Conservation (phyloP, 208 protist genomes). For the Tetramitus jugosus region DNA sequence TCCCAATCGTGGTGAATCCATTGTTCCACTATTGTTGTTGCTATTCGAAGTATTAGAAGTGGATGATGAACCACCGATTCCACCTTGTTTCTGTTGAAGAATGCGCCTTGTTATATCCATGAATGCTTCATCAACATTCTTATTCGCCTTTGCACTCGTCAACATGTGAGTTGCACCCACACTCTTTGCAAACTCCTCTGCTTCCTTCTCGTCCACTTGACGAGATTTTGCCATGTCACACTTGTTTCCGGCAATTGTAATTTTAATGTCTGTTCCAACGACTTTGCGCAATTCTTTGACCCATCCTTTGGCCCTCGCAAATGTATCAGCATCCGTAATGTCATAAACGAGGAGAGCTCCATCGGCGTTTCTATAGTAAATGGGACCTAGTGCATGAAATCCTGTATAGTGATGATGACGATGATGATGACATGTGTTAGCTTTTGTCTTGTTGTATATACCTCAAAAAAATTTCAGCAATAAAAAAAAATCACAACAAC, state of each 20-base stretch:
- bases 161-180: conserved; percentile 53
- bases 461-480: not conserved
- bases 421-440: no score
- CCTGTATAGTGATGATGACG: not conserved
- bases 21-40: not conserved
- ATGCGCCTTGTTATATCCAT: conserved; percentile 40
- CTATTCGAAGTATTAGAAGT: not conserved
- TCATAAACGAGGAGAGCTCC: conserved; percentile 88
- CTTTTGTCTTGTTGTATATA: not conserved
- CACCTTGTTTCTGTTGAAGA: conserved; percentile 7
- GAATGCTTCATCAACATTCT: conserved; percentile 57
- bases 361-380: conserved; percentile 78
- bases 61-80: not conserved
- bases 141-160: conserved; percentile 58
- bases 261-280: conserved; percentile 60
- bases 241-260: conserved; percentile 89
- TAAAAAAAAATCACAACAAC: not conserved
- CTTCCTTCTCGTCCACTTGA: conserved; percentile 59
- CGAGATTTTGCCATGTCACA: conserved; percentile 61
- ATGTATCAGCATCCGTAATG: conserved; percentile 79
- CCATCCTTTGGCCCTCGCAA: conserved; percentile 83
- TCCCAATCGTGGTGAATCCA: not conserved
- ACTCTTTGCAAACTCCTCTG: conserved; percentile 44
- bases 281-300: conserved; percentile 82
- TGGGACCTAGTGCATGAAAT: conserved; percentile 69